These are phyloP conservation scores for Magnusiomyces fungicola DNA, from an alignment of 1,139 yeast genomes.

Conservation along the genomic window DNA sequence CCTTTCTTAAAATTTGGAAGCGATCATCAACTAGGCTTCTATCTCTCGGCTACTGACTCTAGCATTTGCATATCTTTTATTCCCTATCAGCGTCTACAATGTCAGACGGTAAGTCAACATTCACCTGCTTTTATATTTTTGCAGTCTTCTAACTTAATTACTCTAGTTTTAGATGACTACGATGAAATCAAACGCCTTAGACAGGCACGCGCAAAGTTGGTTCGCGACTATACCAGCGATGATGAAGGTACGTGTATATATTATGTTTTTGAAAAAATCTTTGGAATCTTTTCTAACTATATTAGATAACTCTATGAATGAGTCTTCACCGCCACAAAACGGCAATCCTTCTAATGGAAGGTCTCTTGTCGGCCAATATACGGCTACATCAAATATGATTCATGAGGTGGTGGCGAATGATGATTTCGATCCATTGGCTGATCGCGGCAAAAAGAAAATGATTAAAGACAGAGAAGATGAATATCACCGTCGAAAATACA, in stretches of 20 bases:
- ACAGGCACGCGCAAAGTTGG: constrained; percentile 7
- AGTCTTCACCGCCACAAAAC: too few species aligned
- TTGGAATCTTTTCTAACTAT: too few species aligned
- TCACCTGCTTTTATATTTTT: too few species aligned
- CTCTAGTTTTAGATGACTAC: not conserved
- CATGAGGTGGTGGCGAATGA: constrained; percentile 32
- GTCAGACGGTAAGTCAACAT: too few species aligned
- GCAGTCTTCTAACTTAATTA: too few species aligned
- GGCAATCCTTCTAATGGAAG: constrained; percentile 12
- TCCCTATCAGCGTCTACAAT: too few species aligned
- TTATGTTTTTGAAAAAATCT: not conserved
- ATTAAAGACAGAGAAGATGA: constrained; percentile 35
- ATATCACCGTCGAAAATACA: constrained; percentile 39
- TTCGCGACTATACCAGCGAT: not conserved
- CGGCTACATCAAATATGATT: constrained; percentile 28
- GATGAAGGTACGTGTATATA: constrained; percentile 1
- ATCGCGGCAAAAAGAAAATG: constrained; percentile 29
- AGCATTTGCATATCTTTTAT: too few species aligned
- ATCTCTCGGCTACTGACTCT: too few species aligned
- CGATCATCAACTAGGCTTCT: too few species aligned
- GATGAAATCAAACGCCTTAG: constrained; percentile 3
- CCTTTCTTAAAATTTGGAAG: too few species aligned
- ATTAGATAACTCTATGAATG: too few species aligned
- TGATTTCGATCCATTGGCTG: constrained; percentile 34
- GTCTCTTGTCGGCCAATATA: constrained; percentile 28